Conservation (phyloP, 441 rosid genomes). For the Bocquillonia castaneifolia region DNA sequence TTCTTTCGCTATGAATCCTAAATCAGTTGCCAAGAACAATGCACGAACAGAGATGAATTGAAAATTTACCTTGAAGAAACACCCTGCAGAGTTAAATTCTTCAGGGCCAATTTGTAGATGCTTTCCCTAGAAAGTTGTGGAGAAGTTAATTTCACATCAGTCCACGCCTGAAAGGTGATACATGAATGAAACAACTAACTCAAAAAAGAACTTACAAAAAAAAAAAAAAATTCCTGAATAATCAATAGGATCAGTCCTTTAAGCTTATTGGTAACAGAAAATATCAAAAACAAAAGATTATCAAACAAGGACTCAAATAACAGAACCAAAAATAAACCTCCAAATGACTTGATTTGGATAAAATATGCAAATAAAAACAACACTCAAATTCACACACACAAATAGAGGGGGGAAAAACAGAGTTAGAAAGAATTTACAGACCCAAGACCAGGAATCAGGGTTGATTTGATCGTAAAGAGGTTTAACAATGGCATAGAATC, state of each 20-base stretch:
- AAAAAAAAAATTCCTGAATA: background rate
- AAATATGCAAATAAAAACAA: too few species aligned
- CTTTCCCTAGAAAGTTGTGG: constrained; percentile 91
- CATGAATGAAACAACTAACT: constrained; percentile 12
- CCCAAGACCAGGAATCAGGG: constrained; percentile 89
- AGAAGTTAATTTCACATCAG: constrained; percentile 82
- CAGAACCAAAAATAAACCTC: background rate
- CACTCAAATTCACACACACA: too few species aligned
- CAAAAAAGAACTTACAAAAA: too few species aligned
- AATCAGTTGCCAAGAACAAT: too few species aligned
- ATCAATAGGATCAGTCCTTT: too few species aligned
- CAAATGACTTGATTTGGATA: background rate
- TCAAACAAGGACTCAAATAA: too few species aligned
- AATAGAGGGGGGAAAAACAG: background rate
- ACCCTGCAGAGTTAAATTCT: constrained; percentile 53
- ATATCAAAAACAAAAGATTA: too few species aligned
- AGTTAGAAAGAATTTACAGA: constrained; percentile 21
- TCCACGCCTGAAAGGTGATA: constrained; percentile 62
- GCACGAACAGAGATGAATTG: too few species aligned
- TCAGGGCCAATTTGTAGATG: constrained; percentile 67
- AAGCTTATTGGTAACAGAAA: too few species aligned
- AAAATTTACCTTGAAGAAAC: constrained; percentile 66
- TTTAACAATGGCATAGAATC: constrained; percentile 82
- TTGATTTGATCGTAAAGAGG: constrained; percentile 59
- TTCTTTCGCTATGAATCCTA: too few species aligned